Evolutionary conservation across 495 filamentous ascomycete genomes (phyloP).

Genomic region (Pseudoneurospora amorphoporcata): DNA sequence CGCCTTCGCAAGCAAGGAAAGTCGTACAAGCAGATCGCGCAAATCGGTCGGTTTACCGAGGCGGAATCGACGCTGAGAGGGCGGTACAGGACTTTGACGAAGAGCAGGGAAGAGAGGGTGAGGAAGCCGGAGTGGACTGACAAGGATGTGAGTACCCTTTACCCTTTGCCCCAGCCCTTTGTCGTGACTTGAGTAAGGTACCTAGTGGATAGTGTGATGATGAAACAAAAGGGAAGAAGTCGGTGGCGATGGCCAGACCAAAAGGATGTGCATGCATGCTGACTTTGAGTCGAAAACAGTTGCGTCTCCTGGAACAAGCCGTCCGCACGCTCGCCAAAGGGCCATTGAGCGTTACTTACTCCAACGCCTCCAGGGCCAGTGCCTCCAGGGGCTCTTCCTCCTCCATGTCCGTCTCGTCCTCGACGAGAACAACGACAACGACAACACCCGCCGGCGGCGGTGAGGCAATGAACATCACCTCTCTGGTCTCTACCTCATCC

Average conservation of each 20-base stretch:
- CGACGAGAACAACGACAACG: conserved; percentile 1
- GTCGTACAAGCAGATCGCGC: conserved; percentile 73
- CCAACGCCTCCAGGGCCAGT: neutral
- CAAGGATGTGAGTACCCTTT: conserved; percentile 55
- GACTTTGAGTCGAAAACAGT: conserved; percentile 16
- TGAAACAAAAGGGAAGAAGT: too few species aligned
- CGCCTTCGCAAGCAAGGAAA: conserved; percentile 51
- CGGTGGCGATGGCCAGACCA: too few species aligned
- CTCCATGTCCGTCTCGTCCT: neutral
- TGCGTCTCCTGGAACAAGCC: conserved; percentile 38
- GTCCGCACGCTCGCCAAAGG: conserved; percentile 28
- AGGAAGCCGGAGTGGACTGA: conserved; percentile 69
- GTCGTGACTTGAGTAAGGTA: too few species aligned
- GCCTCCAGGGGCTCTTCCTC: neutral
- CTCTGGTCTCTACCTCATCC: neutral
- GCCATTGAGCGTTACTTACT: neutral
- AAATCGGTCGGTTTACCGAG: conserved; percentile 53
- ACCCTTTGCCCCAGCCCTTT: too few species aligned
- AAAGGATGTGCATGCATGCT: neutral
- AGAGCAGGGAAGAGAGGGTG: conserved; percentile 60
- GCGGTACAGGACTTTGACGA: conserved; percentile 68
- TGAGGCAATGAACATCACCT: neutral
- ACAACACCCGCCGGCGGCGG: neutral
- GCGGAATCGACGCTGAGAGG: conserved; percentile 85
- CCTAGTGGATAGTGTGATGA: too few species aligned